Evolutionary conservation across 2,329 filamentous ascomycete species (phyloP), one percentile per base, ranked within the genome.

Genomic region (Fusarium pseudocircinatum): DNA sequence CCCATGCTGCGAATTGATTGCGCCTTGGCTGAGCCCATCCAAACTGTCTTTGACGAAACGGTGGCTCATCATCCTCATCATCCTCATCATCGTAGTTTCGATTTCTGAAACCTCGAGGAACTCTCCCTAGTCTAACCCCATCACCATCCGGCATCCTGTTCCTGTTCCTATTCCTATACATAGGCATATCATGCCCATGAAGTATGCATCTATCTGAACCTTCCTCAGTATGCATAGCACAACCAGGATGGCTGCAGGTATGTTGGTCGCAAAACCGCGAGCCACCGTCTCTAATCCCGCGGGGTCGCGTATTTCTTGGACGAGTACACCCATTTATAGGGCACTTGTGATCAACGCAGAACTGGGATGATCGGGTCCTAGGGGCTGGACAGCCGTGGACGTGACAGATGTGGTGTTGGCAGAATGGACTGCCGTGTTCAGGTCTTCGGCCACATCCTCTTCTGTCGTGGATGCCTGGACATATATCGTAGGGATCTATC

Each of bases 391-490:
- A 80, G 43, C 68, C 61, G 24, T 66, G 71, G 32, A 70, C 52
- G 22, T 69, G 70, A 66, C 79, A 81, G 56, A 77, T 46, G 52
- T 79, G 78, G 39, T 60, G 68, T 14, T 69, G 69, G 49, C 77
- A 79, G 49, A 58, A 65, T 46, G 52, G 43, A 24, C 42, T 58
- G 22, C 50, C 68, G 54, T 22, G 32, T 49, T 73, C 69, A 16
- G 46, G 59, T 24, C 58, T 56, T 52, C 58, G 47, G 24, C 62
- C 64, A 46, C 74, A 75, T 26, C 56, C 52, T 59, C 44, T 52
- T 44, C 65, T 69, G 28, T 63, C 60, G 46, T 50, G 58, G 30
- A 54, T 58, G 57, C 63, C 67, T 14, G 50, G 70, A 8, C 67
- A 74, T 30, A 54, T 18, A 22, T 30, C 63, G 32, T 63, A 60